These are phyloP conservation scores for Ananas comosus DNA, from an alignment of 176 grass and related monocot species.

Conservation along the genomic window DNA sequence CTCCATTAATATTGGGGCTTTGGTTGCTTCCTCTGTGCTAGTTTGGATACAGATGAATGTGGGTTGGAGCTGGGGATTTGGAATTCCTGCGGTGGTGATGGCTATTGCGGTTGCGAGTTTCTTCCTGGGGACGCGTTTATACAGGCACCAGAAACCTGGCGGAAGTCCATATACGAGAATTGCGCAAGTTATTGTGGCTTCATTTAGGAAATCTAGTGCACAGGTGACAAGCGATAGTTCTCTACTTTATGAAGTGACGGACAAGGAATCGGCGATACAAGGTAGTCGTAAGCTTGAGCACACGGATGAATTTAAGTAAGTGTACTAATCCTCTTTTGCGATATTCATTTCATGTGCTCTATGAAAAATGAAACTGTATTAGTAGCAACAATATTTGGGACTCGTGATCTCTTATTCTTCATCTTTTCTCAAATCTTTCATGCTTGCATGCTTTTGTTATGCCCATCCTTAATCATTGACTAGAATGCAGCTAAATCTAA, in stretches of 20 bases:
- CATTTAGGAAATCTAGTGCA: constrained; percentile 20
- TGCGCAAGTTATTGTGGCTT: constrained; percentile 37
- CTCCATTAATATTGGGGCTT: constrained; percentile 32
- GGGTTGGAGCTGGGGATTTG: constrained; percentile 36
- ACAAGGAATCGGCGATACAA: constrained; percentile 40
- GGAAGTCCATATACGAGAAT: constrained; percentile 46
- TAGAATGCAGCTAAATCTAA: too few species aligned
- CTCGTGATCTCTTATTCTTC: too few species aligned
- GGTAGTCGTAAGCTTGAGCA: constrained; percentile 49
- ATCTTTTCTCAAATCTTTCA: too few species aligned
- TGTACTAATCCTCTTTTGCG: neutral
- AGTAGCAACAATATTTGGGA: too few species aligned
- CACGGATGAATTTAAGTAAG: constrained; percentile 38
- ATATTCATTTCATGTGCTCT: neutral
- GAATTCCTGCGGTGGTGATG: constrained; percentile 29
- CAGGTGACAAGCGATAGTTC: constrained; percentile 15
- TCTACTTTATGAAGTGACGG: constrained; percentile 23
- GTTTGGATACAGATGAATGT: constrained; percentile 43
- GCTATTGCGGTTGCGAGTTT: constrained; percentile 18
- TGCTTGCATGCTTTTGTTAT: too few species aligned
- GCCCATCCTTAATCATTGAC: too few species aligned
- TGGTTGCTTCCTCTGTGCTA: constrained; percentile 35
- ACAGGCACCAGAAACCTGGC: constrained; percentile 22
- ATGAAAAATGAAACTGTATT: neutral
- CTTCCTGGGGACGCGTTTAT: constrained; percentile 9